These are phyloP conservation scores for Calonectria naviculata DNA, from an alignment of 2,329 filamentous ascomycete species.

Conservation along the genomic window DNA sequence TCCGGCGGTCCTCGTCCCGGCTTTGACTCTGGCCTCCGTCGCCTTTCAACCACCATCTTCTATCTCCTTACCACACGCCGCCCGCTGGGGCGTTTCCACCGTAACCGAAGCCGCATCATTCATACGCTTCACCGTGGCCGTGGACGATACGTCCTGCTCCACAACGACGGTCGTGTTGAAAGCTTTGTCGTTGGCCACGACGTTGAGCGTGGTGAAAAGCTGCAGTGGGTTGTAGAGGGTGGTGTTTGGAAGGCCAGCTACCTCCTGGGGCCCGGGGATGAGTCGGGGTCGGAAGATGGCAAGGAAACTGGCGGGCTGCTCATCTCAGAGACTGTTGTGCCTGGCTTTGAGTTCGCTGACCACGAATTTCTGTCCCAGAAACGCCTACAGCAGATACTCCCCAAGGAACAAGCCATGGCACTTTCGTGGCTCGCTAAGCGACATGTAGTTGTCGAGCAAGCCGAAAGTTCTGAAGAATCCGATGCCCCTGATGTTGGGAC, in stretches of 20 bases:
- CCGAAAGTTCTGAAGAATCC: constrained; percentile 11
- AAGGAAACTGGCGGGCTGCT: constrained; percentile 62
- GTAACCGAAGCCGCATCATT: constrained; percentile 70
- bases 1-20: constrained; percentile 45
- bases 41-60: constrained; percentile 70
- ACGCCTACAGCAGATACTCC: constrained; percentile 63
- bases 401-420: constrained; percentile 58
- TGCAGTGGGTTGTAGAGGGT: constrained; percentile 77
- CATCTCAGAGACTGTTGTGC: constrained; percentile 76
- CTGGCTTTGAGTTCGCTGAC: constrained; percentile 75
- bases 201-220: constrained; percentile 66
- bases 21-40: constrained; percentile 55
- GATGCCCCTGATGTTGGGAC: background rate
- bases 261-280: constrained; percentile 52
- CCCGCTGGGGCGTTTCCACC: constrained; percentile 71
- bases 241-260: constrained; percentile 75
- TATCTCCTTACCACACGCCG: constrained; percentile 70
- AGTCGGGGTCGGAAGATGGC: constrained; percentile 45
- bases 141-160: constrained; percentile 73
- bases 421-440: constrained; percentile 57
- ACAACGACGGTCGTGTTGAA: constrained; percentile 69
- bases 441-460: background rate
- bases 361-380: constrained; percentile 72
- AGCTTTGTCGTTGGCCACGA: constrained; percentile 71
- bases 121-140: constrained; percentile 74